Evolutionary conservation across 192 early-diverging fungal genomes (phyloP).

Genomic region (Powellomyces hirtus): DNA sequence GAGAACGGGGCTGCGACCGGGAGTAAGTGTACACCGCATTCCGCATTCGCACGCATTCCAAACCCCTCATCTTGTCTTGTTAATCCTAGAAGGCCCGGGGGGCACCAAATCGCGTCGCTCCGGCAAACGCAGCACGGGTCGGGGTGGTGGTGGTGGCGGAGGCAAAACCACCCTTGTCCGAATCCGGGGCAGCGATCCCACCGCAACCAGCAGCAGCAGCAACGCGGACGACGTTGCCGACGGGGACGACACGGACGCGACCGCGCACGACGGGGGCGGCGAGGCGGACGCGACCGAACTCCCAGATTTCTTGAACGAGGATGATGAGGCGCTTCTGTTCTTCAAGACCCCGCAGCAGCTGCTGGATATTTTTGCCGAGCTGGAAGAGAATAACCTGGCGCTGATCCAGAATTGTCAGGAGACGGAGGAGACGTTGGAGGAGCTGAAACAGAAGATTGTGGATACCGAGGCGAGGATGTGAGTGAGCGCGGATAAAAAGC

Average conservation of each 20-base stretch:
- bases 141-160: background rate
- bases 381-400: constrained; percentile 61
- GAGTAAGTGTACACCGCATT: background rate
- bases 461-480: constrained; percentile 54
- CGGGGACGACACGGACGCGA: background rate
- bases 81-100: background rate
- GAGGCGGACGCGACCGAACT: background rate
- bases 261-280: background rate
- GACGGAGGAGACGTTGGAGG: constrained; percentile 60
- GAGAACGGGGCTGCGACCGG: background rate
- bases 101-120: background rate
- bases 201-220: no score
- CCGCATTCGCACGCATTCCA: no score
- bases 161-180: background rate
- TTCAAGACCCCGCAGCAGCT: constrained; percentile 57
- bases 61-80: no score
- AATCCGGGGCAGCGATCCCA: background rate
- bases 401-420: constrained; percentile 64
- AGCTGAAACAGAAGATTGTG: constrained; percentile 49
- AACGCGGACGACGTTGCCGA: background rate
- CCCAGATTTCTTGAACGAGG: constrained; percentile 19
- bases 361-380: constrained; percentile 57
- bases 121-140: background rate
- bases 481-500: constrained; percentile 7
- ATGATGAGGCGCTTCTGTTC: constrained; percentile 41